Conservation (phyloP, 2,329 filamentous ascomycete genomes). For the Hyphodiscus sp. region DNA sequence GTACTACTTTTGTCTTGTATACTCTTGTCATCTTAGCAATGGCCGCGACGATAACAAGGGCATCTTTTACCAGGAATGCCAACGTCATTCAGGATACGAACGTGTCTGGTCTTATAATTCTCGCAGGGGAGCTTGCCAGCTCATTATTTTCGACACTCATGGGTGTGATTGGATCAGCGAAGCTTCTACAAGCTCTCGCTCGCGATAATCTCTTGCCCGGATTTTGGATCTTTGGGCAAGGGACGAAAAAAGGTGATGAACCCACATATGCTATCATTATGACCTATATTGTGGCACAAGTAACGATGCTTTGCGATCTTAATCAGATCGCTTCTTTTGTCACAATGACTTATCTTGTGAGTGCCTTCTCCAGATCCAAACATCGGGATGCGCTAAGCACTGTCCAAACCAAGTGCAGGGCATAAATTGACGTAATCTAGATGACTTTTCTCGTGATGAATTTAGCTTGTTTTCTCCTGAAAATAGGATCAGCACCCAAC, state of each 20-base stretch:
- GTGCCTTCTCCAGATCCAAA: conserved; percentile 8
- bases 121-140: conserved; percentile 76
- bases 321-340: conserved; percentile 87
- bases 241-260: conserved; percentile 65
- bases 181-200: conserved; percentile 76
- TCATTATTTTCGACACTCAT: conserved; percentile 82
- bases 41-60: conserved; percentile 67
- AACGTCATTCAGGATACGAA: conserved; percentile 81
- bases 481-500: conserved; percentile 82
- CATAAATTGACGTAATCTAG: conserved; percentile 29
- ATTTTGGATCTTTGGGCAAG: conserved; percentile 65
- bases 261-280: conserved; percentile 70
- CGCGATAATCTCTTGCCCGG: conserved; percentile 75
- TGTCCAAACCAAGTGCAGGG: neutral
- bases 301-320: conserved; percentile 75
- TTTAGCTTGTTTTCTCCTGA: conserved; percentile 77
- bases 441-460: conserved; percentile 92
- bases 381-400: neutral
- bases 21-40: conserved; percentile 70
- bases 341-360: conserved; percentile 77
- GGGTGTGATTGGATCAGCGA: conserved; percentile 80
- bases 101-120: conserved; percentile 64
- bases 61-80: conserved; percentile 58
- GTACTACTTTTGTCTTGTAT: conserved; percentile 71
- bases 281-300: conserved; percentile 68